These are phyloP conservation scores for Capronia coronata DNA, from an alignment of 2,329 filamentous ascomycete species.

Conservation along the genomic window DNA sequence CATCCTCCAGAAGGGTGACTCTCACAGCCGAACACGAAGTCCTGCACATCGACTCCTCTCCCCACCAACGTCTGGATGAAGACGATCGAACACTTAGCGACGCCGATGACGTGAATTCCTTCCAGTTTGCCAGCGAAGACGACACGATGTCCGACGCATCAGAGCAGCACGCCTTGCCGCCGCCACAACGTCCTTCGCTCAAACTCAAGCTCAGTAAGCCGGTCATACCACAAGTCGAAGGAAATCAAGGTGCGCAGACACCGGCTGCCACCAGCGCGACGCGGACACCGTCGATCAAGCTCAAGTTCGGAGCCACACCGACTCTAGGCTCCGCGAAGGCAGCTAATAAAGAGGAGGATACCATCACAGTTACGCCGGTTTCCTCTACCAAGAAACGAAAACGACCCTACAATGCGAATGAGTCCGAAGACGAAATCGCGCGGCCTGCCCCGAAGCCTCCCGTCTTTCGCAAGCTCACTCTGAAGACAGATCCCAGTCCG, in stretches of 20 bases:
- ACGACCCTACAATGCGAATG: constrained; percentile 5
- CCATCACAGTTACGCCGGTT: constrained; percentile 14
- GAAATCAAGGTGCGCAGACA: constrained; percentile 17
- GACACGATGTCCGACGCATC: constrained; percentile 14
- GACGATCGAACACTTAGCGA: constrained; percentile 13
- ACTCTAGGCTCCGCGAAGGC: constrained; percentile 13
- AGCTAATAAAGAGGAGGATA: constrained; percentile 20
- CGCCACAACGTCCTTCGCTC: constrained; percentile 25
- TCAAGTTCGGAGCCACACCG: constrained; percentile 21
- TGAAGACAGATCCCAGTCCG: constrained; percentile 28
- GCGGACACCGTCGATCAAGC: constrained; percentile 27
- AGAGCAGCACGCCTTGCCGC: not conserved
- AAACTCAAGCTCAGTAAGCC: constrained; percentile 30
- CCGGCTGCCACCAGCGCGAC: constrained; percentile 16
- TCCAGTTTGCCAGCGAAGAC: not conserved
- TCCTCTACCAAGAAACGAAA: constrained; percentile 32
- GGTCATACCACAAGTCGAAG: constrained; percentile 13
- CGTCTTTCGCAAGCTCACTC: constrained; percentile 34
- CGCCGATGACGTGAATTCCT: not conserved
- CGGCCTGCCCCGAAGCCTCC: constrained; percentile 13
- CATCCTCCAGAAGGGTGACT: constrained; percentile 6
- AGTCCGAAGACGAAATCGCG: constrained; percentile 12
- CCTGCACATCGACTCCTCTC: not conserved
- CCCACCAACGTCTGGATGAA: constrained; percentile 8
- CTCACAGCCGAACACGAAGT: constrained; percentile 7